Evolutionary conservation across 176 grass and related monocot species (phyloP), one percentile per base, ranked within the genome.

Genomic region (Cymbopogon citratus): DNA sequence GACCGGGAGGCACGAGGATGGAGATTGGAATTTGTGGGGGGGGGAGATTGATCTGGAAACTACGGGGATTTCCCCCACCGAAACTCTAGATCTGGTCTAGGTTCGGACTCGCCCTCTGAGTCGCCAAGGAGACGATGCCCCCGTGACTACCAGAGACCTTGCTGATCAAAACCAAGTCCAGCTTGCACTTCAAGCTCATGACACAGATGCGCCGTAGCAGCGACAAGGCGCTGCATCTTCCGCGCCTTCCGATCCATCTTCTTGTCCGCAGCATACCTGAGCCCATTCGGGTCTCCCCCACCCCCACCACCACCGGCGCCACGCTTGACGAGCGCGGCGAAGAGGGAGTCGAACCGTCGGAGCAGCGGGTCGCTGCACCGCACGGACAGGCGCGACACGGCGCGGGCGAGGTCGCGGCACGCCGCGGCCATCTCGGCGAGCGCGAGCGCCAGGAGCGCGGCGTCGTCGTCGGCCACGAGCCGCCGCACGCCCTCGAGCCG

Each of bases 241-340:
- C 88, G 73, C 54, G 87, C 89, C 83, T 97, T 94, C 1, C 81
- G 80, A 66, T 94, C 94, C 87, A 97, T 97, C 89, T 97, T 97
- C 38, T 21, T 63, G 15, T 18, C 31, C 1, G 74, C 80, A 0
- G 85, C 69, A 85, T 90, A 94, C 9, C 90, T 79, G 33, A 97
- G 54, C 1, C 87, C 85, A 72, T 83, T 66, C 13, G 74, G 83
- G 82, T 97, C 91, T 23, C 40, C 78, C 21, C 0, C 80, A 25
- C 74, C 38, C 1, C 7, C 7, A 40, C 38, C 38, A 6, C 7
- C 82, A 33, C 9, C 84, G 25, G 1, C 5, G 5, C 52, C 21
- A n/a, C n/a, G n/a, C 34, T 45, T 70, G 31, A 88, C 43, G 39
- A 97, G 89, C 41, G 61, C 77, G 0, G 83, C 77, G 66, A 90